Evolutionary conservation across 1,284 basidiomycete genomes (phyloP), one percentile per base, ranked within the genome.

Genomic region (Coriolopsis trogii): DNA sequence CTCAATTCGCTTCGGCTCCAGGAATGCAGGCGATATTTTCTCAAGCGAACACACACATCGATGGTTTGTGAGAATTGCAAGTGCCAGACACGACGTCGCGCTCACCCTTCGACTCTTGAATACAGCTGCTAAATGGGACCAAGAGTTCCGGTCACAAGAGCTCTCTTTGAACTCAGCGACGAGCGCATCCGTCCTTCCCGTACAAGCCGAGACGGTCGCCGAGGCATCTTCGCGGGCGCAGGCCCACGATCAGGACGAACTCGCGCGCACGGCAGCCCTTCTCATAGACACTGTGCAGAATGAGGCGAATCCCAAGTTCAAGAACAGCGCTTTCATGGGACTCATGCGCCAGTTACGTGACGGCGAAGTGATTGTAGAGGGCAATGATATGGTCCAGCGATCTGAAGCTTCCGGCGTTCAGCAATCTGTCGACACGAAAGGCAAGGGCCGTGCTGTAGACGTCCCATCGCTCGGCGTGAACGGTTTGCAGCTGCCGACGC

Each of bases 311-410:
- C 83, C 87, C 37, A 98, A 98, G 69, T 94, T 98, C 67, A 81
- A 86, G 67, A 83, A 95, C 44, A 95, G 93, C 69, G 79, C 85
- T 57, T 98, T 98, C 68, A 78, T 98, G 75, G 79, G 80, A 16
- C 78, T 98, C 24, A 95, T 98, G 89, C 82, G 82, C 46, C 87
- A 91, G 62, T 72, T 98, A 37, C 80, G 93, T 21, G 92, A 95
- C 67, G 84, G 85, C 12, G 81, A 90, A 61, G 81, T 95, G n/a
- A 81, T 89, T 8, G 87, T 97, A 1, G 83, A 93, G 51, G 93
- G 89, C 16, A 85, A 91, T 64, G 73, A 88, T 47, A 84, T 95
- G 69, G 87, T 95, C 13, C 74, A 82, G 55, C 80, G 71, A 52
- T 71, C 75, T 48, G 72, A 38, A 31, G 54, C 56, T 21, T 46